Base-by-base conservation (phyloP, 306 rosid genomes). In the Vigna angularis region DNA sequence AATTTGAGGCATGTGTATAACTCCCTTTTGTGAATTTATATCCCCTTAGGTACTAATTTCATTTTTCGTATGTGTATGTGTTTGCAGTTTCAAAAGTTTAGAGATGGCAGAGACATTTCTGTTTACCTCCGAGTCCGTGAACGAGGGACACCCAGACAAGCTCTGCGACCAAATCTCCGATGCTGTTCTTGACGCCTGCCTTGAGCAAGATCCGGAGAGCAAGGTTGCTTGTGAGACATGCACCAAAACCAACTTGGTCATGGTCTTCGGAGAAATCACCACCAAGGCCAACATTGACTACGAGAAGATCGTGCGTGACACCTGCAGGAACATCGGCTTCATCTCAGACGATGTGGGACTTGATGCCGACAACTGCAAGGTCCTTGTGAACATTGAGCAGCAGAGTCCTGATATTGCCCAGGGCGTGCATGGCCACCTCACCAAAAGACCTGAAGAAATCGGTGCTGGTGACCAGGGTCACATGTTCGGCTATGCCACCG, bases 91-190 rank as follows among this genome's bases (percentile, higher is more conserved):
- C 34, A 55, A 53, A 80, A 84, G 72, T 38, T n/a, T 49, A 55
- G 75, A 84, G 69, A 85, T 84, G 86, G 83, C 85, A 26, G 96
- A 91, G 74, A 87, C 84, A 24, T 91, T 91, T 79, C 86, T 91
- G 34, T 90, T 34, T 67, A 91, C 96, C 16, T 91, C 96, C 0
- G 96, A 91, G 72, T 91, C 96, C 0, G 96, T 91, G 86, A 91
- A 91, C 83, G 96, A 91, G 89, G 96, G 96, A 15, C 96, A 91
- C 90, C 96, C 96, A 9, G 96, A 91, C 87, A 91, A 91, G 86
- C 96, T 91, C 28, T 91, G 96, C 24, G 96, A 91, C 47, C 93
- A 91, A 86, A 87, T 91, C 85, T 90, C 95, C 10, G 95, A 90
- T 62, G 95, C 95, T 0, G 92, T 90, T 9, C 89, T 90, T 20